Conservation (phyloP, 2,329 filamentous ascomycete species). For the Tetracladium maxilliforme region DNA sequence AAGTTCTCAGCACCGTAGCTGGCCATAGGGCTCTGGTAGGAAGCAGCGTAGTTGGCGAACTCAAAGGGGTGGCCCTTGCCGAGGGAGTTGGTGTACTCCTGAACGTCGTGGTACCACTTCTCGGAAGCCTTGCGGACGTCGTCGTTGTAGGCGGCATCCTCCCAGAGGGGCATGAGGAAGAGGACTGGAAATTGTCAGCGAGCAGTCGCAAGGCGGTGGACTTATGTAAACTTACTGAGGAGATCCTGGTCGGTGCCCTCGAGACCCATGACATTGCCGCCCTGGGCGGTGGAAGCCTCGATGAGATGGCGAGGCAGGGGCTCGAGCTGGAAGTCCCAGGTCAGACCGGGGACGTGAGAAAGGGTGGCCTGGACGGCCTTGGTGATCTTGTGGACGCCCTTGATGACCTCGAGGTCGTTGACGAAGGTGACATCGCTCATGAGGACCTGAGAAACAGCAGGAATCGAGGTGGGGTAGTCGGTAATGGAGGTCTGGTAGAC, state of each 20-base stretch:
- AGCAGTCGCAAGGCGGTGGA: too few species aligned
- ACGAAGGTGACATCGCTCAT: slow-evolving; percentile 6
- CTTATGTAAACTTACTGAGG: too few species aligned
- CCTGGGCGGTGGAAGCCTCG: slow-evolving; percentile 1
- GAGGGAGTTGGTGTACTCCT: too few species aligned
- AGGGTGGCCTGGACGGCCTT: slow-evolving; percentile 3
- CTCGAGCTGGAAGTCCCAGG: slow-evolving; percentile 7
- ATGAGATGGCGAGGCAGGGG: slow-evolving; percentile 4
- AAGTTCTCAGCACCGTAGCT: slow-evolving; percentile 4
- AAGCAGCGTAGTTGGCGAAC: slow-evolving; percentile 4
- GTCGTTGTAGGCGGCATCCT: slow-evolving; percentile 30
- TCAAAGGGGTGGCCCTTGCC: slow-evolving; percentile 24
- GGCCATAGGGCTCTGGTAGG: slow-evolving; percentile 3
- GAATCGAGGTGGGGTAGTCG: slow-evolving; percentile 6
- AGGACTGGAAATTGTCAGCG: too few species aligned
- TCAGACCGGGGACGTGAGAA: slow-evolving; percentile 4
- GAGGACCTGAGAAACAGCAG: slow-evolving; percentile 4
- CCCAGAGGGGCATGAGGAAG: slow-evolving; percentile 27
- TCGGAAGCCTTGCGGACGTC: slow-evolving; percentile 36
- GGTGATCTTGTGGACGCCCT: slow-evolving; percentile 6
- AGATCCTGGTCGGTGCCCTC: slow-evolving; percentile 4
- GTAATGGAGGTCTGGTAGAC: slow-evolving; percentile 6
- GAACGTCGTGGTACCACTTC: slow-evolving; percentile 39
- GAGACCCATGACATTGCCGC: slow-evolving; percentile 6
- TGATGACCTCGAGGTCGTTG: slow-evolving; percentile 5